These are phyloP conservation scores for Cymbidium sinense DNA, from an alignment of 106 monocot species.

Conservation along the genomic window DNA sequence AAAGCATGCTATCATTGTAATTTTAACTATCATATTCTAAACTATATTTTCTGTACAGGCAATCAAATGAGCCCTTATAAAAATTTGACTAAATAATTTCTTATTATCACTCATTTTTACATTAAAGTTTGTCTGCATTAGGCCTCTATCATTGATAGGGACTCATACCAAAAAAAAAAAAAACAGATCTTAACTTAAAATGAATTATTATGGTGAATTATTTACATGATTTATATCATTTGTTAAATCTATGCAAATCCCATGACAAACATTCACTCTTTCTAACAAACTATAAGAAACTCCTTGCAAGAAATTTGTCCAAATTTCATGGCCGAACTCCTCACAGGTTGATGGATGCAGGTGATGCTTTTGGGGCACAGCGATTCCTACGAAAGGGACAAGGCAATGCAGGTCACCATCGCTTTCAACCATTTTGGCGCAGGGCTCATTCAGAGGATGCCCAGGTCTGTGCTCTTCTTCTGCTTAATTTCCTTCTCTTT, in stretches of 20 bases:
- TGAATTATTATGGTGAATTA: too few species aligned
- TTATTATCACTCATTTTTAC: neutral
- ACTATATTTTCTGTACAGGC: too few species aligned
- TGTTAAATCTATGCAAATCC: too few species aligned
- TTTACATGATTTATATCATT: too few species aligned
- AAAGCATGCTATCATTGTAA: too few species aligned
- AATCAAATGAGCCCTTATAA: too few species aligned
- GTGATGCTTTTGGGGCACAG: slow-evolving; percentile 13
- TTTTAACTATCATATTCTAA: too few species aligned
- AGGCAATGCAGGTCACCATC: slow-evolving; percentile 8
- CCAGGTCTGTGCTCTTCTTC: neutral
- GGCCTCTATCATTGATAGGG: neutral
- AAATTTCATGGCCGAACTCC: neutral
- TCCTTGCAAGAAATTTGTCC: neutral
- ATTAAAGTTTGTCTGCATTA: neutral
- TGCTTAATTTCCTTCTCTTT: neutral
- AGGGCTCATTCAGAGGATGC: slow-evolving; percentile 8
- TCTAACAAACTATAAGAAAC: neutral
- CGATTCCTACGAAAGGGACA: slow-evolving; percentile 10
- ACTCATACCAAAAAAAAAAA: neutral
- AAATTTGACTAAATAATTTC: too few species aligned
- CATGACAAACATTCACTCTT: too few species aligned
- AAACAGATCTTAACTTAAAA: neutral
- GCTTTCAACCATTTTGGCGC: slow-evolving; percentile 12
- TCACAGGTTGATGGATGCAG: neutral